phyloP scores from a whole-genome alignment of 2,329 filamentous ascomycete genomes.

The Trichoderma sp. region DNA sequence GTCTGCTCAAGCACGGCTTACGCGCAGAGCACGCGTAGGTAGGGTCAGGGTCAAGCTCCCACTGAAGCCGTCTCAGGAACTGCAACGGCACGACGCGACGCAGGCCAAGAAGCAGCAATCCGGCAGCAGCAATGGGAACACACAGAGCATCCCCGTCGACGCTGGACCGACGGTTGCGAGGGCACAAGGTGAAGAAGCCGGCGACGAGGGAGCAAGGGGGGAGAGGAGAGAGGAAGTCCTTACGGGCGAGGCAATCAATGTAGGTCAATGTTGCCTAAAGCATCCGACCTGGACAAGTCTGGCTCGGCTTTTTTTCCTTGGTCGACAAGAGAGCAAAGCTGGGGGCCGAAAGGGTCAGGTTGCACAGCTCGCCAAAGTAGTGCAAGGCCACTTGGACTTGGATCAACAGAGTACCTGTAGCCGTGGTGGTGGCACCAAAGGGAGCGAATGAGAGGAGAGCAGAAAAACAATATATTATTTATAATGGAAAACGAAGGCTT shows the following conservation, averaged over 20 bases:
- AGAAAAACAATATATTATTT: neutral
- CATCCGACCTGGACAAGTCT: constrained; percentile 31
- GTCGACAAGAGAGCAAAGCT: constrained; percentile 29
- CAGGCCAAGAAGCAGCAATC: constrained; percentile 19
- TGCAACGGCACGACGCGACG: constrained; percentile 25
- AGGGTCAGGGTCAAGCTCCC: constrained; percentile 17
- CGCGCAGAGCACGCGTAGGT: constrained; percentile 25
- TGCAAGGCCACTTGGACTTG: constrained; percentile 26
- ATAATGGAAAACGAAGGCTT: neutral
- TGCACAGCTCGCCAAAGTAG: constrained; percentile 29
- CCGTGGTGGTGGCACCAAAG: constrained; percentile 23
- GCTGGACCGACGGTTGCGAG: constrained; percentile 26
- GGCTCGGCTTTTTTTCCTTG: constrained; percentile 26
- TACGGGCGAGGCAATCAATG: constrained; percentile 40
- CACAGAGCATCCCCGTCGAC: constrained; percentile 17
- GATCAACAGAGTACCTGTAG: constrained; percentile 23
- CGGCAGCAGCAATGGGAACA: constrained; percentile 18
- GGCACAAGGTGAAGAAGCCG: constrained; percentile 26
- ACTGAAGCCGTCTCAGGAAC: constrained; percentile 13
- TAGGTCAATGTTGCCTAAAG: constrained; percentile 33
- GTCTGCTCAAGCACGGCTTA: constrained; percentile 12
- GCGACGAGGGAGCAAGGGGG: constrained; percentile 27
- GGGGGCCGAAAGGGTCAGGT: constrained; percentile 31
- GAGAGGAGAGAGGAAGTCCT: constrained; percentile 34
- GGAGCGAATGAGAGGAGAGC: constrained; percentile 10